These are phyloP conservation scores for Gaeumannomyces sp. DNA, from an alignment of 2,329 filamentous ascomycete species.

Conservation along the genomic window DNA sequence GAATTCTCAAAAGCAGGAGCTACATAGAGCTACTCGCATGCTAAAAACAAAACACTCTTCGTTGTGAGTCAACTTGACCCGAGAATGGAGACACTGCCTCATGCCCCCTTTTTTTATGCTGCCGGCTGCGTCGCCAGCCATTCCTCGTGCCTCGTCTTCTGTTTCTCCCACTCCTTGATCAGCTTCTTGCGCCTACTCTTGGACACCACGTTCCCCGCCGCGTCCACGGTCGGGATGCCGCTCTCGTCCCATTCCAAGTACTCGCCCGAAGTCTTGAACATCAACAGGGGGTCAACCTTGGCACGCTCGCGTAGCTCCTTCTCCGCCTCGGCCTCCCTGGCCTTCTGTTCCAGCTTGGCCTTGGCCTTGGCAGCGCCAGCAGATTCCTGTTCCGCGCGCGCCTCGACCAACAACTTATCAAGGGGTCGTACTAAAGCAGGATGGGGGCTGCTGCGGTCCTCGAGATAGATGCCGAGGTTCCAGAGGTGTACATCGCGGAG, in stretches of 20 bases:
- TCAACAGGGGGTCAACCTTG: slow-evolving; percentile 22
- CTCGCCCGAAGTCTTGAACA: slow-evolving; percentile 39
- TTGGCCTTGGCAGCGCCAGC: slow-evolving; percentile 45
- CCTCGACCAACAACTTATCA: slow-evolving; percentile 48
- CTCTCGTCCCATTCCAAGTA: slow-evolving; percentile 61
- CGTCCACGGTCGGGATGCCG: slow-evolving; percentile 56
- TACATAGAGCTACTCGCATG: too few relatives aligned
- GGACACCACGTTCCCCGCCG: slow-evolving; percentile 56
- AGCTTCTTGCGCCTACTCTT: slow-evolving; percentile 62
- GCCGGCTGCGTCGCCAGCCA: slow-evolving; percentile 26
- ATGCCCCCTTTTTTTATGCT: slow-evolving; percentile 13
- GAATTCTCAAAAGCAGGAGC: too few relatives aligned
- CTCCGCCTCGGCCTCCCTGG: slow-evolving; percentile 35
- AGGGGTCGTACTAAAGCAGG: slow-evolving; percentile 60
- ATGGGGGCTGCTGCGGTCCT: slow-evolving; percentile 53
- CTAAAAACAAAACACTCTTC: slow-evolving; percentile 1
- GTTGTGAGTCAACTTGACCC: slow-evolving; percentile 14
- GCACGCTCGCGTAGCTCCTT: slow-evolving; percentile 28
- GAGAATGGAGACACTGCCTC: slow-evolving; percentile 5
- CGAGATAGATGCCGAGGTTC: slow-evolving; percentile 62
- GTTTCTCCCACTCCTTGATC: slow-evolving; percentile 64
- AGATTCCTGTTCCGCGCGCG: slow-evolving; percentile 42
- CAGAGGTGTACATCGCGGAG: slow-evolving; percentile 61
- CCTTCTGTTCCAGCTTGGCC: slow-evolving; percentile 25
- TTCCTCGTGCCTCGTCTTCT: slow-evolving; percentile 61